Base-by-base conservation (phyloP, 768 basidiomycete genomes). In the Termitomyces sp. region DNA sequence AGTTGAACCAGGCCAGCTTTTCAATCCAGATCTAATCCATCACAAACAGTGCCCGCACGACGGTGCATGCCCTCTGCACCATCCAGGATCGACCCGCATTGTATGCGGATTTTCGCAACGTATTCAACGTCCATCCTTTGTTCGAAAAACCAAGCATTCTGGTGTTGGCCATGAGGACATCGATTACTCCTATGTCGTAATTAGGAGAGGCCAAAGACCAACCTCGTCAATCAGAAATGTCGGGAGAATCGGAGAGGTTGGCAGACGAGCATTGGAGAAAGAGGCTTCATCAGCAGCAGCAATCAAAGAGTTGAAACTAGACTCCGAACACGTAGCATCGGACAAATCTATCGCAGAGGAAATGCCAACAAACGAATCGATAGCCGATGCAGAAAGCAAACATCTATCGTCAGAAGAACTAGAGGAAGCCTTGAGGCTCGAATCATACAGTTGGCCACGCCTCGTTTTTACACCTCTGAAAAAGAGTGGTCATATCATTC, bases 401-500 rank as follows among this genome's bases (percentile, higher is more conserved):
- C 16, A 15, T 23, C 36, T 59, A 36, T 60, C 67, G 20, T 46
- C 55, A 12, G 65, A 66, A 29, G 74, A 81, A 29, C 60, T 89
- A 16, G 69, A 83, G 56, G 77, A 74, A 35, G 71, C 76, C 29
- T 69, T 98, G 56, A 76, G 88, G 60, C 72, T 74, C 25, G 91
- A 95, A 68, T 86, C 94, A 11, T 93, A 87, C 59, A 71, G 76
- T 41, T 97, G 96, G 96, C 92, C 96, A 35, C 83, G 97, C 52
- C 78, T 98, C 32, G 81, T 98, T 48, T 89, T 92, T 60, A 86
- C 94, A n/a, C 96, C 97, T 29, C 66, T 97, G 64, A 97, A 97
- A 70, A 84, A 85, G 57, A 88, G 85, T 60, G 95, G 95, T 0
- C 96, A 98, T 68, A 82, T 98, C 59, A 87, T 94, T 47, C 74